A percentile compares a stretch with the other conserved stretches of the same genome.
These are phyloP conservation scores for Chaetomidium leptoderma DNA, from an alignment of 495 filamentous ascomycete species.

Conservation along the genomic window DNA sequence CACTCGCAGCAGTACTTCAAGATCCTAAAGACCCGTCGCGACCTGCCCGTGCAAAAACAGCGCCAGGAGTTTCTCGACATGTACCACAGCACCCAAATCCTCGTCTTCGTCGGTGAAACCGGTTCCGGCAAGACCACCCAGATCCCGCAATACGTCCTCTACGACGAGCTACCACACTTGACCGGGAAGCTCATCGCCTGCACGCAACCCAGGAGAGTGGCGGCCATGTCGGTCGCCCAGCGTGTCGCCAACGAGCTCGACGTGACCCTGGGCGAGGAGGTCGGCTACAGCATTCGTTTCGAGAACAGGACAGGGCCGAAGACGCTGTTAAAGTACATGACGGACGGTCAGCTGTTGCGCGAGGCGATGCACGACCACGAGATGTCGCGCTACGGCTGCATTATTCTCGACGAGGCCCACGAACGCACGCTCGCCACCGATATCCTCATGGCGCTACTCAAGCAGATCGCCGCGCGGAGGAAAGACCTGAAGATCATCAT, in stretches of 20 bases:
- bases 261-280: constrained; percentile 87
- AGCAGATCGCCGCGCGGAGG: constrained; percentile 72
- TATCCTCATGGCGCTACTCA: constrained; percentile 91
- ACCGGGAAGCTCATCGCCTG: constrained; percentile 87
- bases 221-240: constrained; percentile 97
- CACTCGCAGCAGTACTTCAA: constrained; percentile 82
- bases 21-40: constrained; percentile 77
- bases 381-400: constrained; percentile 87
- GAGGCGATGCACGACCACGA: constrained; percentile 98
- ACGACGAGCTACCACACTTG: constrained; percentile 87
- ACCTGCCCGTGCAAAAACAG: constrained; percentile 86
- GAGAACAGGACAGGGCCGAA: constrained; percentile 89
- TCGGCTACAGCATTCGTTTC: constrained; percentile 98
- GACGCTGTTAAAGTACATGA: constrained; percentile 99
- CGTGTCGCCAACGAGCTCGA: constrained; percentile 98
- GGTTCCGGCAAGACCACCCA: constrained; percentile 99
- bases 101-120: constrained; percentile 98
- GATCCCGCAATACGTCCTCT: constrained; percentile 96
- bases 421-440: constrained; percentile 94
- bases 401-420: constrained; percentile 98
- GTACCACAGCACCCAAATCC: constrained; percentile 88
- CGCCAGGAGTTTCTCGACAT: constrained; percentile 88
- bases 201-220: constrained; percentile 96
- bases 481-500: constrained; percentile 93
- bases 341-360: constrained; percentile 95